These are phyloP conservation scores for Phytophthora hibernalis DNA, from an alignment of 352 stramenopile genomes.

Conservation along the genomic window DNA sequence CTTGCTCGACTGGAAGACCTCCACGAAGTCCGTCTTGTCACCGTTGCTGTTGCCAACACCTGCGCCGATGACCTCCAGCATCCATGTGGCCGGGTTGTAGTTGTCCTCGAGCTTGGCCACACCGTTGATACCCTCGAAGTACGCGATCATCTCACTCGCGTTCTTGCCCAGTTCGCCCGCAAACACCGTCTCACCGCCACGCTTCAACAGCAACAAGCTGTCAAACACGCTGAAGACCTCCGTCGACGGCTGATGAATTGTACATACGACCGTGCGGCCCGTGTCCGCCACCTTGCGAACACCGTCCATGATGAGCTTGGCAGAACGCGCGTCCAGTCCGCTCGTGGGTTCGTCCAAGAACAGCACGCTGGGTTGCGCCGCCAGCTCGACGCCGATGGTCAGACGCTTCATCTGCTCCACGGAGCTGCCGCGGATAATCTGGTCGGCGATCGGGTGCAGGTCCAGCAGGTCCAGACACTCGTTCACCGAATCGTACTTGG, in stretches of 20 bases:
- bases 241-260: conserved; percentile 91
- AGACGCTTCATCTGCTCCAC: conserved; percentile 32
- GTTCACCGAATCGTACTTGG: conserved; percentile 17
- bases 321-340: conserved; percentile 84
- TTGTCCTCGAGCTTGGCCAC: conserved; percentile 56
- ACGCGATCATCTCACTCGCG: conserved; percentile 29
- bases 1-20: conserved; percentile 38
- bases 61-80: conserved; percentile 51
- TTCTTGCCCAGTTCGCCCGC: conserved; percentile 49
- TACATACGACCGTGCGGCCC: conserved; percentile 85
- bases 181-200: conserved; percentile 46
- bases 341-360: conserved; percentile 73
- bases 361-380: not conserved
- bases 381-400: conserved; percentile 16
- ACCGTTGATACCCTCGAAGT: conserved; percentile 20
- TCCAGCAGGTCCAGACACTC: conserved; percentile 41
- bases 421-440: conserved; percentile 34
- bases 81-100: conserved; percentile 77
- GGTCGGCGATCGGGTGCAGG: conserved; percentile 23
- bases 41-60: conserved; percentile 41
- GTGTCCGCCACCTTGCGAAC: conserved; percentile 81
- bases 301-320: conserved; percentile 84
- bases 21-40: conserved; percentile 43
- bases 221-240: conserved; percentile 68
- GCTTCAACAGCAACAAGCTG: conserved; percentile 3